These are phyloP conservation scores for Aethionema arabicum DNA, from an alignment of 345 rosid species.

Conservation along the genomic window DNA sequence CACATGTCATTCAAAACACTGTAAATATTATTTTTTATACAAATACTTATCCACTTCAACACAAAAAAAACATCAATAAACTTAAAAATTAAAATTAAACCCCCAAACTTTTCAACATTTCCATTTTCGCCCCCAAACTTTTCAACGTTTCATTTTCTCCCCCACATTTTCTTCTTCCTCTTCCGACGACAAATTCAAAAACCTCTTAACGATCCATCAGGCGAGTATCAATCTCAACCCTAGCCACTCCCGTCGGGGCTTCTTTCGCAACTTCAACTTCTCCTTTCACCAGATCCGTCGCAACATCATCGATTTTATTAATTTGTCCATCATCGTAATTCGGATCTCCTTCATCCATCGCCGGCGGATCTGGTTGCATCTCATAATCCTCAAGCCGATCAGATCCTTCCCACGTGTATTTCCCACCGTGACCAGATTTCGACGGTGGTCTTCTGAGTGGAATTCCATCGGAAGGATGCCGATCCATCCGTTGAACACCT, in stretches of 20 bases:
- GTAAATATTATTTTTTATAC: too few species aligned
- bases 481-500: conserved; percentile 70
- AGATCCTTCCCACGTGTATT: conserved; percentile 92
- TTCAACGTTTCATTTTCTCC: not conserved
- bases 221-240: conserved; percentile 61
- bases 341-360: conserved; percentile 76
- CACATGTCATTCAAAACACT: too few species aligned
- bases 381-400: conserved; percentile 48
- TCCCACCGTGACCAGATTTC: conserved; percentile 81
- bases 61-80: not conserved
- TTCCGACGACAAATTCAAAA: not conserved
- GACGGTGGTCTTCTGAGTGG: conserved; percentile 57
- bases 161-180: not conserved
- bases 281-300: conserved; percentile 45
- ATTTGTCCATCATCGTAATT: conserved; percentile 65
- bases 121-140: not conserved
- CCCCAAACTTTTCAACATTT: not conserved
- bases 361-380: conserved; percentile 50
- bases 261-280: conserved; percentile 67
- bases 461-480: conserved; percentile 64
- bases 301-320: conserved; percentile 44
- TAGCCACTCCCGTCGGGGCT: conserved; percentile 51
- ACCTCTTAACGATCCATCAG: conserved; percentile 19
- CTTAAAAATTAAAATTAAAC: not conserved
- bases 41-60: not conserved